Conservation (phyloP, 805 yeast species). For the Yamadazyma philogaea region DNA sequence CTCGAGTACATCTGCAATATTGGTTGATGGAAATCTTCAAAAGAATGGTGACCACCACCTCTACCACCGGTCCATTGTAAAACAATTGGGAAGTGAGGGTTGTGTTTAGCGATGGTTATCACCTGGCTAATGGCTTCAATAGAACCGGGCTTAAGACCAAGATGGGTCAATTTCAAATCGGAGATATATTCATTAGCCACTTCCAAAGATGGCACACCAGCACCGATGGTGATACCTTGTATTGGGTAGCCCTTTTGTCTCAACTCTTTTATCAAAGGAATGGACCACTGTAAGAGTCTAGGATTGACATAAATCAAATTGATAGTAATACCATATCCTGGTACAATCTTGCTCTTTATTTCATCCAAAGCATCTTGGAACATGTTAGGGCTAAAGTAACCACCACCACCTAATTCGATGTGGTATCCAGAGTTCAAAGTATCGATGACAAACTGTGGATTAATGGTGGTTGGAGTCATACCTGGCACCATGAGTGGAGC, state of each 20-base stretch:
- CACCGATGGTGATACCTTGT: conserved; percentile 95
- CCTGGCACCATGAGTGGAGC: conserved; percentile 98
- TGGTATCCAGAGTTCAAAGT: conserved; percentile 95
- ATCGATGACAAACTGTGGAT: conserved; percentile 91
- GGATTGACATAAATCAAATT: conserved; percentile 96
- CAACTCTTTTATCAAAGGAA: conserved; percentile 86
- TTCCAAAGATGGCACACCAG: conserved; percentile 98
- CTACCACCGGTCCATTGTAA: conserved; percentile 99
- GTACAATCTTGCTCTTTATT: conserved; percentile 62
- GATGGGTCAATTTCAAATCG: conserved; percentile 85
- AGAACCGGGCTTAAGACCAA: conserved; percentile 97
- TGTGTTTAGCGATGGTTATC: conserved; percentile 88
- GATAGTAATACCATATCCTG: conserved; percentile 88
- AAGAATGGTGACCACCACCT: conserved; percentile 99
- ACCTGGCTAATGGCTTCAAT: conserved; percentile 86
- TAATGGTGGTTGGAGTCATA: conserved; percentile 98
- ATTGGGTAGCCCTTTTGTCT: conserved; percentile 93
- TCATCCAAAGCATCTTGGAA: conserved; percentile 75
- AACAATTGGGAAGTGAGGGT: conserved; percentile 94
- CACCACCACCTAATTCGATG: conserved; percentile 99
- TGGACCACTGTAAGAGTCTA: conserved; percentile 97
- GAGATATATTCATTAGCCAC: conserved; percentile 96
- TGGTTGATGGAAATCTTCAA: conserved; percentile 98
- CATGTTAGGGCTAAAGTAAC: conserved; percentile 73
- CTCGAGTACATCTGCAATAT: conserved; percentile 91